A percentile compares a stretch with the other conserved stretches of the same genome.
Evolutionary conservation across 2,329 filamentous ascomycete species (phyloP).

Genomic region (Stromatinia cepivora): DNA sequence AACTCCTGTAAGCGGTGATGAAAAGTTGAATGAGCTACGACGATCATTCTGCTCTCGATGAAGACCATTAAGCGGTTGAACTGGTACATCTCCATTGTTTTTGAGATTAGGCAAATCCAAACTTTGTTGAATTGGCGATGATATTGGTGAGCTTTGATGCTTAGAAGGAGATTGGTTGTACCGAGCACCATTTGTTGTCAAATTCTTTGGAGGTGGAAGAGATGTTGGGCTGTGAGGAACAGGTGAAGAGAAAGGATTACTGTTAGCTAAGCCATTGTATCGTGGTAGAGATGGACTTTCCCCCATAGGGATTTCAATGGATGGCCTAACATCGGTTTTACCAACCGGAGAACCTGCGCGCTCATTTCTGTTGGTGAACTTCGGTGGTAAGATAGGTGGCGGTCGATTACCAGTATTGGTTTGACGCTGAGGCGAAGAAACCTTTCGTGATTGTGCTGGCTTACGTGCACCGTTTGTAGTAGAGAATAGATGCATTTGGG

Average conservation of each 20-base stretch:
- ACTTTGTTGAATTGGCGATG: constrained; percentile 27
- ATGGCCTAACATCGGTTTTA: constrained; percentile 9
- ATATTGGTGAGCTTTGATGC: constrained; percentile 20
- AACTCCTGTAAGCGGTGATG: constrained; percentile 37
- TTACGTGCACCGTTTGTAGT: constrained; percentile 24
- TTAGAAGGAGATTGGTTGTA: constrained; percentile 21
- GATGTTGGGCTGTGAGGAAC: constrained; percentile 39
- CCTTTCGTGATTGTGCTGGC: constrained; percentile 19
- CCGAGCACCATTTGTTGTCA: constrained; percentile 33
- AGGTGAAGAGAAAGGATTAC: constrained; percentile 39
- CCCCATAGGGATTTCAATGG: background rate
- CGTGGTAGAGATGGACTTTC: constrained; percentile 22
- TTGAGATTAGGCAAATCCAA: constrained; percentile 24
- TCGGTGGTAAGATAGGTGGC: constrained; percentile 16
- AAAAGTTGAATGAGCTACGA: constrained; percentile 36
- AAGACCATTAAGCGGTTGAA: constrained; percentile 24
- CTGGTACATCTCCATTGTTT: constrained; percentile 23
- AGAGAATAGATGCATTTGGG: constrained; percentile 27
- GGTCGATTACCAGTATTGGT: constrained; percentile 17
- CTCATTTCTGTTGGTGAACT: constrained; percentile 18
- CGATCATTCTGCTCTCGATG: constrained; percentile 31
- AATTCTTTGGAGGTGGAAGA: constrained; percentile 39
- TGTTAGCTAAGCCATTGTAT: constrained; percentile 20
- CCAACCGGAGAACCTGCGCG: constrained; percentile 31
- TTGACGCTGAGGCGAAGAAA: constrained; percentile 15